These are phyloP conservation scores for Pyricularia pennisetigena DNA, from an alignment of 2,329 filamentous ascomycete genomes.

Conservation along the genomic window DNA sequence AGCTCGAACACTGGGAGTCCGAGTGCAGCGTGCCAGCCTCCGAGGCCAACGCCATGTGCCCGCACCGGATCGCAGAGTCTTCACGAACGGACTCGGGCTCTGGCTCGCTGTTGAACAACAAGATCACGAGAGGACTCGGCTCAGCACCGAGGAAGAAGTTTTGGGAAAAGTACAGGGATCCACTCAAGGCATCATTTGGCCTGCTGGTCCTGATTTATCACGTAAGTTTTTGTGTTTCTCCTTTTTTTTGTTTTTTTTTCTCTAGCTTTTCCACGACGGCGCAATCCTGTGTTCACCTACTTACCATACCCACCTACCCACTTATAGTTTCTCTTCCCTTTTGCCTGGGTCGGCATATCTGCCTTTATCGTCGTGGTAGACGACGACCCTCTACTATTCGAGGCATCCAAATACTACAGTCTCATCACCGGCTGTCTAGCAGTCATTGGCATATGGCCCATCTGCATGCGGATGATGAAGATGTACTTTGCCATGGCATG, in stretches of 20 bases:
- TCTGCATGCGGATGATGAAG: conserved; percentile 1
- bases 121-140: not conserved
- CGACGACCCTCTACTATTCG: not conserved
- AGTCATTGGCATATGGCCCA: conserved; percentile 4
- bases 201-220: not conserved
- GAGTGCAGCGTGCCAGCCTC: not conserved
- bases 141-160: not conserved
- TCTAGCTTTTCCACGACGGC: not conserved
- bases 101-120: not conserved
- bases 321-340: conserved; percentile 3
- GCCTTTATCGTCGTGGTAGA: conserved; percentile 5
- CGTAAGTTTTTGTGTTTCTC: not conserved
- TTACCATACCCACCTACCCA: not conserved
- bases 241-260: not conserved
- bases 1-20: conserved; percentile 5
- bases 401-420: conserved; percentile 6
- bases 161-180: conserved; percentile 1
- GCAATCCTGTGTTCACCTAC: not conserved
- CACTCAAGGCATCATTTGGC: not conserved
- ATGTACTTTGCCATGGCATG: conserved; percentile 5
- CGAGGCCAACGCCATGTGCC: conserved; percentile 1
- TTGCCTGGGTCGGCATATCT: conserved; percentile 4
- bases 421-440: conserved; percentile 3
- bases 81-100: not conserved
- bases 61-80: conserved; percentile 3